Percentiles rank a stretch among this genome's conserved stretches.
Evolutionary conservation across 2,329 filamentous ascomycete genomes (phyloP).

Genomic region (Fusarium dimerum): DNA sequence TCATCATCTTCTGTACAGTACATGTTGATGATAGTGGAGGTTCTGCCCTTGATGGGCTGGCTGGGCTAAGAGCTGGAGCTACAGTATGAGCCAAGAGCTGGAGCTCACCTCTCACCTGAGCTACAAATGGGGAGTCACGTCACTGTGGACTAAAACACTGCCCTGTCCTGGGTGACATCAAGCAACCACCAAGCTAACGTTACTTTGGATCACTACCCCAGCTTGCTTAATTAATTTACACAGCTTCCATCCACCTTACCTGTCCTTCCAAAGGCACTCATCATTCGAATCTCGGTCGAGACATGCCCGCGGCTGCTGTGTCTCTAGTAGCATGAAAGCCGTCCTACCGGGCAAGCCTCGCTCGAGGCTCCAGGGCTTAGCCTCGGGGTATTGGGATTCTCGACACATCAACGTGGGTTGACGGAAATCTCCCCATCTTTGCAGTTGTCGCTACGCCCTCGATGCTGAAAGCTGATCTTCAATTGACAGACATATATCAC

Average conservation of each 20-base stretch:
- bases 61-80: no score
- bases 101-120: not conserved
- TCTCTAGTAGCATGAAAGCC: conserved; percentile 65
- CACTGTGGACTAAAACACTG: conserved; percentile 14
- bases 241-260: conserved; percentile 4
- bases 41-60: no score
- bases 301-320: conserved; percentile 24
- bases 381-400: conserved; percentile 71
- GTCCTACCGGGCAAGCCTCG: conserved; percentile 79
- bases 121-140: conserved; percentile 15
- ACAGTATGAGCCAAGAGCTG: not conserved
- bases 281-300: conserved; percentile 9
- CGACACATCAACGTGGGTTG: conserved; percentile 69
- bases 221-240: conserved; percentile 1
- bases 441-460: no score
- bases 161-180: conserved; percentile 8
- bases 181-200: conserved; percentile 8
- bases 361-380: conserved; percentile 75
- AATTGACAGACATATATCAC: conserved; percentile 76
- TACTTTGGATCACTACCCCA: not conserved
- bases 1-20: no score
- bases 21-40: no score
- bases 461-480: no score
- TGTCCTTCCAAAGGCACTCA: conserved; percentile 3
- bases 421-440: not conserved